Base-by-base conservation (phyloP, 2,329 filamentous ascomycete genomes). In the Dothiorella sarmentorum region DNA sequence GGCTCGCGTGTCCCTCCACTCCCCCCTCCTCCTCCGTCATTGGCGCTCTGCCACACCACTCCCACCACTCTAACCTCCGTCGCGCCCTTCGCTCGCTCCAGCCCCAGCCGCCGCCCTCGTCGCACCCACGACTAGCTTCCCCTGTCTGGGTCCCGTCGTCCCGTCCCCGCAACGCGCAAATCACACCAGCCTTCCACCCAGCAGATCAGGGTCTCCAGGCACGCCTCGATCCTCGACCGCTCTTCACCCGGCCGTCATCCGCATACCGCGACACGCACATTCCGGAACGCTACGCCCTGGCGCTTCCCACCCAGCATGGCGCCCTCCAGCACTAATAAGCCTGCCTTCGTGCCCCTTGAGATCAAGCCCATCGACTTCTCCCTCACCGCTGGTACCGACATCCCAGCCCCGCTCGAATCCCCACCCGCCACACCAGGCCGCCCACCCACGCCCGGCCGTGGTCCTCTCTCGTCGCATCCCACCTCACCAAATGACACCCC, bases 401-500 rank as follows among this genome's bases (percentile, higher is more conserved):
- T 75, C 63, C 73, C 73, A 35, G 71, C 73, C 29, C 73, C 73
- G 45, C 71, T 63, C 60, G 72, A 73, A 61, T 72, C 72, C 40
- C 73, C 73, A 44, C 72, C 72, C 55, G 66, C 70, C 15, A 68
- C 69, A 11, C 71, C 71, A 22, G 57, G 38, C 33, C 71, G 72
- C 29, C 71, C 71, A 17, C 72, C 72, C 9, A 74, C 72, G 38
- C 70, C 70, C 24, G 71, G 71, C 38, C 66, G 67, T 55, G 73
- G 73, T 10, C 72, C 73, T 29, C 70, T 75, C 26, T 73, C 71
- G 11, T 75, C 73, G 58, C 73, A 75, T 61, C 73, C 73, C 9
- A 74, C 72, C n/a, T 71, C 72, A 11, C 68, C 65, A 38, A 68
- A 44, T 47, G 44, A 61, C 17, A 56, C 42, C 33, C 26, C 43